Conservation (phyloP, 1,139 yeast genomes). For the Debaryomyces sp. region DNA sequence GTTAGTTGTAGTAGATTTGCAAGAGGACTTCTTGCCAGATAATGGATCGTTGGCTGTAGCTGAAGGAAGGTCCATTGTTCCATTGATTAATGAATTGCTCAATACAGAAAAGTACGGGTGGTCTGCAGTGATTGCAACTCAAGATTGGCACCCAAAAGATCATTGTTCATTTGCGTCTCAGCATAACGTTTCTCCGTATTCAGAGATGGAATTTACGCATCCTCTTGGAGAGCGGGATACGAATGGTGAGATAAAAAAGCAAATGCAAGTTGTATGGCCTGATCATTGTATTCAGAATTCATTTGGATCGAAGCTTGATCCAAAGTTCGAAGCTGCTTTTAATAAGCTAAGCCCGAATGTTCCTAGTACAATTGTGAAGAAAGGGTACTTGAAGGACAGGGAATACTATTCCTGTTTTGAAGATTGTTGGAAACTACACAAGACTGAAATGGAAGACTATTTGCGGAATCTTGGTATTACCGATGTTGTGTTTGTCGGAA, state of each 20-base stretch:
- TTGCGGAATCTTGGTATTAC: constrained; percentile 50
- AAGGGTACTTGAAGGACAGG: constrained; percentile 71
- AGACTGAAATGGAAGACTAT: constrained; percentile 62
- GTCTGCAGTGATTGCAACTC: constrained; percentile 69
- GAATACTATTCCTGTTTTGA: constrained; percentile 91
- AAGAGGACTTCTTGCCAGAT: constrained; percentile 83
- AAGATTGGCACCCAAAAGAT: constrained; percentile 85
- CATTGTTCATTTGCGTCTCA: constrained; percentile 84
- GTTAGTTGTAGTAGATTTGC: constrained; percentile 74
- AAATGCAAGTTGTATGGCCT: constrained; percentile 75
- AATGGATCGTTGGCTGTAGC: constrained; percentile 75
- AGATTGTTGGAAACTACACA: constrained; percentile 74
- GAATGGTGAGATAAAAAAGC: constrained; percentile 25
- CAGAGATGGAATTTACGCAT: constrained; percentile 49
- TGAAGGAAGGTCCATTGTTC: constrained; percentile 63
- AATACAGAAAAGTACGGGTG: constrained; percentile 46
- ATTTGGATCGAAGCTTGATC: constrained; percentile 66
- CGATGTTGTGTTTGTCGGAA: constrained; percentile 73
- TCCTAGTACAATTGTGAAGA: constrained; percentile 53
- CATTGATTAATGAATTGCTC: constrained; percentile 48
- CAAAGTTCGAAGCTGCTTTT: constrained; percentile 34
- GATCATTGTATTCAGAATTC: constrained; percentile 82
- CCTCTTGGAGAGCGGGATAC: constrained; percentile 45
- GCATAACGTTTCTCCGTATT: constrained; percentile 59
- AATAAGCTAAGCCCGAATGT: constrained; percentile 21